phyloP scores from a whole-genome alignment of 495 filamentous ascomycete species.

The Cenococcum geophilum region DNA sequence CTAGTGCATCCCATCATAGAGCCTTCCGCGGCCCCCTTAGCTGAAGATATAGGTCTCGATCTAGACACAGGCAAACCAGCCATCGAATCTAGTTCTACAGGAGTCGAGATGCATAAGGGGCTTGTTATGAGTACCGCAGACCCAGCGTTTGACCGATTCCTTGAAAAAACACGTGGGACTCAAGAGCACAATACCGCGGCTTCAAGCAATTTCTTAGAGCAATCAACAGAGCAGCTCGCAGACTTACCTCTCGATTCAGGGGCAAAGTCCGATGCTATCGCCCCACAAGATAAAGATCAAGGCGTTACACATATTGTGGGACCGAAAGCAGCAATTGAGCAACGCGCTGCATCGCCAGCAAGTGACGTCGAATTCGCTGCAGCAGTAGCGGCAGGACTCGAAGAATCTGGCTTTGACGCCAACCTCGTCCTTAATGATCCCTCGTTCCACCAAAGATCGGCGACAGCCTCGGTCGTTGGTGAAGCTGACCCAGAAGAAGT shows the following conservation, averaged over 20 bases:
- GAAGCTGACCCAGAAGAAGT: slow-evolving; percentile 27
- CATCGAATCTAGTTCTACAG: background rate
- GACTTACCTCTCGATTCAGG: background rate
- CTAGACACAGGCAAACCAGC: background rate
- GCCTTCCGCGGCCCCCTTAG: background rate
- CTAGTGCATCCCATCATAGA: background rate
- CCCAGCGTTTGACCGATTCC: background rate
- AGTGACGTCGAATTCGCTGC: slow-evolving; percentile 28
- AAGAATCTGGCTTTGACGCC: slow-evolving; percentile 29
- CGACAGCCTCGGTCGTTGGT: slow-evolving; percentile 9
- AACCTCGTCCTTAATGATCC: slow-evolving; percentile 24
- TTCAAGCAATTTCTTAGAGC: background rate
- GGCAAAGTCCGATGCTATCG: background rate
- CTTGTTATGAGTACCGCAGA: background rate
- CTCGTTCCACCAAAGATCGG: slow-evolving; percentile 19
- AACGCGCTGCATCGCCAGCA: slow-evolving; percentile 15
- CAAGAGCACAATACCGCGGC: background rate
- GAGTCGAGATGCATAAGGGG: background rate
- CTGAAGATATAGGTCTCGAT: background rate
- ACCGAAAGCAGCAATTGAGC: background rate
- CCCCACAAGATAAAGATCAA: background rate
- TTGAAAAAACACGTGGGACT: background rate
- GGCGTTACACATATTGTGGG: background rate
- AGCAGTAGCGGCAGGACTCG: slow-evolving; percentile 23
- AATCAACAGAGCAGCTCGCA: background rate